Evolutionary conservation across 1,284 basidiomycete species (phyloP), one percentile per base, ranked within the genome.

Genomic region (Cutaneotrichosporon dermatis): DNA sequence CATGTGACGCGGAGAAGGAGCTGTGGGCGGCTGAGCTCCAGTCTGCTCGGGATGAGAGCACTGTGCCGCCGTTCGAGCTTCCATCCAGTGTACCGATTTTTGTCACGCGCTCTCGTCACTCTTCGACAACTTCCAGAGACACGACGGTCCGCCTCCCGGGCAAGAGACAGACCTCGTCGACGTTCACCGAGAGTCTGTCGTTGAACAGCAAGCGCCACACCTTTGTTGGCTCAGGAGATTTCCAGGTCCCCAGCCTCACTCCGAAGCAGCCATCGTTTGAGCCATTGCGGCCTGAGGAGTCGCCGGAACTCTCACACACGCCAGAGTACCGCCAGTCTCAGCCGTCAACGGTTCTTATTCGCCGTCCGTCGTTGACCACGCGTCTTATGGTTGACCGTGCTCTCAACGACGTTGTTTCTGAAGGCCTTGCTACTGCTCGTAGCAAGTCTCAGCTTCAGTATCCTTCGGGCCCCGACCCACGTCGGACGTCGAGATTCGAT

Each of bases 1-100:
- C 89, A 13, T 93, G 91, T 72, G 83, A 75, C 2, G 69, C 73
- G 12, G 92, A 96, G 78, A 93, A 92, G 79, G 83, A 85, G 34
- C 81, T 89, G 16, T 96, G 93, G 93, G 78, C 92, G 53, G 77
- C 80, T 36, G 84, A 85, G 10, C 83, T 93, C 48, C 81, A 80
- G 41, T 66, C 71, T 16, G 76, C 76, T 0, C 61, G 72, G 37
- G 72, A 77, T 48, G 72, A 76, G 52, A 68, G 69, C 51, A 63
- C 58, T 1, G 58, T 75, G 4, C 71, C 75, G 13, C 75, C 76
- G 1, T 77, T 77, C 52, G 75, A 77, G 43, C 65, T 77, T 2
- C 77, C 77, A 7, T 71, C 72, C 2, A 75, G 73, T 50, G 69
- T 77, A 1, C 69, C 72, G 6, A 40, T 61, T 8, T 57, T 57